Base-by-base conservation (phyloP, 495 filamentous ascomycete species). In the Amniculicola lignicola region DNA sequence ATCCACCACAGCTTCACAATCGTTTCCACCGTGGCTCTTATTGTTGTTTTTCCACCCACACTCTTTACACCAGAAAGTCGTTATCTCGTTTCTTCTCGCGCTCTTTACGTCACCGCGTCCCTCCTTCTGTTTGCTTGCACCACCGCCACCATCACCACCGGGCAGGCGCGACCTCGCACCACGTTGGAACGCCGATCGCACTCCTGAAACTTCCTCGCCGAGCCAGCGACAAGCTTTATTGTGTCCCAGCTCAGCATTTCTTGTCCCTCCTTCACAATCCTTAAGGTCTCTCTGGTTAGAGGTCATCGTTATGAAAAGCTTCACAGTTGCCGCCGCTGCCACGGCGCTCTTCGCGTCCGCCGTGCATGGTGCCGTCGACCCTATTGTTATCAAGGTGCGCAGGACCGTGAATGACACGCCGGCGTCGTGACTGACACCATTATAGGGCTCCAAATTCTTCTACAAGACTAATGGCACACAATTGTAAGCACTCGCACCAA, bases 361-460 rank as follows among this genome's bases (percentile, higher is more conserved):
- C 18, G 69, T 58, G 11, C 27, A 41, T 2, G 56, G 61, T 0
- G 64, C 49, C 46, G 61, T 70, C 38, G 69, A 71, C 55, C 70
- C 70, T 36, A 70, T 74, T 51, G 69, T 71, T 19, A 73, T 73
- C 63, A 72, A 69, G 62, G 40, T 44, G n/a, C n/a, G n/a, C n/a
- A n/a, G 22, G 6, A 21, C 51, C 54, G 18, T 19, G 39, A 23
- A 21, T 33, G 31, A 16, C 33, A 10, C 24, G 25, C 21, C 21
- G 5, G 28, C 25, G 25, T 23, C 45, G 18, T 15, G 16, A 23
- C 12, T 57, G 14, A 56, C 86, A 83, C 11, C 40, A 5, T 21
- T 44, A 6, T 44, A 44, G 40, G 84, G 84, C 23, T 81, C 80
- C 52, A 85, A 90, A 64, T 90, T 89, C 76, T 96, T 96, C 73